Conservation (phyloP, 2,329 filamentous ascomycete species). For the Byssoonygena ceratinophila region DNA sequence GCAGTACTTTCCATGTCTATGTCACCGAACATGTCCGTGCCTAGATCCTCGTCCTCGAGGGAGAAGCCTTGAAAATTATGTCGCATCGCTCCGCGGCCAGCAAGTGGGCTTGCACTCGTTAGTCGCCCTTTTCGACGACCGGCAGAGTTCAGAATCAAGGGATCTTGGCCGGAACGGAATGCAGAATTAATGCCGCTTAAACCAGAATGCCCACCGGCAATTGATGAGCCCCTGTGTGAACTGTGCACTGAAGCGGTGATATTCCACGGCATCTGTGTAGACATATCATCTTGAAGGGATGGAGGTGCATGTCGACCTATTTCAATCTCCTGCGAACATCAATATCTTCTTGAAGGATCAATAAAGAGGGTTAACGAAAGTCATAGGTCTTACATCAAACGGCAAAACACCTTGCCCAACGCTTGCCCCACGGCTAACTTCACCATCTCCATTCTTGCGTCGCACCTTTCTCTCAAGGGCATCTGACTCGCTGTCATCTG, state of each 20-base stretch:
- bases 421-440: constrained; percentile 26
- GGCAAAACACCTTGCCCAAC: constrained; percentile 3
- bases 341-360: neutral
- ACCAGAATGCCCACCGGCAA: constrained; percentile 21
- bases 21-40: constrained; percentile 13
- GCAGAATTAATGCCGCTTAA: constrained; percentile 20
- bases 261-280: constrained; percentile 61
- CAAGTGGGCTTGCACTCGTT: constrained; percentile 51
- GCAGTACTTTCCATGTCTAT: constrained; percentile 22
- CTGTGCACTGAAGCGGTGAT: constrained; percentile 45
- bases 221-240: constrained; percentile 39
- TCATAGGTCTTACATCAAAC: constrained; percentile 8
- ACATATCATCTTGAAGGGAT: constrained; percentile 57
- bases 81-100: constrained; percentile 38
- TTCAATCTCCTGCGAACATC: constrained; percentile 46
- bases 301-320: constrained; percentile 57
- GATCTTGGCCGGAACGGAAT: constrained; percentile 19
- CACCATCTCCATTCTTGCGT: constrained; percentile 26
- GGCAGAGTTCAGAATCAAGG: constrained; percentile 9
- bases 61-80: neutral
- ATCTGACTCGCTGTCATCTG: constrained; percentile 19
- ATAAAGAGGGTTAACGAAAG: neutral
- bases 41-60: constrained; percentile 13
- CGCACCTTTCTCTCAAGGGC: constrained; percentile 30
- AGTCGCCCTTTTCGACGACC: constrained; percentile 40